phyloP scores from a whole-genome alignment of 345 rosid genomes.

The Eucalyptus shirleyi region DNA sequence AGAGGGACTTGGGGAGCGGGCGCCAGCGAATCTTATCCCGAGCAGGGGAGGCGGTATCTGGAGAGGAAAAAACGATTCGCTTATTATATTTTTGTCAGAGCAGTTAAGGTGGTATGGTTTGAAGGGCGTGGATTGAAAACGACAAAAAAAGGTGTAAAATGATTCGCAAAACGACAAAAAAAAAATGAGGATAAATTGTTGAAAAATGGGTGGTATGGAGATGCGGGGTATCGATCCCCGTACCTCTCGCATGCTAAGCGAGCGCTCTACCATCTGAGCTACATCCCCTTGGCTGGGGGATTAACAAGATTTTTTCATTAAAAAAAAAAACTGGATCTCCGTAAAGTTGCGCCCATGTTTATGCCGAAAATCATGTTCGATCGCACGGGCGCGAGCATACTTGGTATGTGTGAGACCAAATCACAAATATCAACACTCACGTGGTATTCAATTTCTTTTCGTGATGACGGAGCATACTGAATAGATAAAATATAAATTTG shows the following conservation, averaged over 20 bases:
- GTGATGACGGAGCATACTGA: fast-evolving
- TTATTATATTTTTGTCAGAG: background rate
- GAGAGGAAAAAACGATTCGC: background rate
- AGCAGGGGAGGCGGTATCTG: background rate
- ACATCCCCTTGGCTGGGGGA: slow-evolving; percentile 15
- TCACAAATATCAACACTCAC: background rate
- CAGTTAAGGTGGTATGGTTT: fast-evolving
- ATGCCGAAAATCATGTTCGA: background rate
- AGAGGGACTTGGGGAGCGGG: background rate
- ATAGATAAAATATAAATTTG: background rate
- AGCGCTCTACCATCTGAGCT: slow-evolving; percentile 76
- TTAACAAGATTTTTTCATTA: fast-evolving
- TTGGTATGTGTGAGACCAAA: too few species aligned
- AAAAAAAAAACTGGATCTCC: fast-evolving
- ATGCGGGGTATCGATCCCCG: slow-evolving; percentile 49
- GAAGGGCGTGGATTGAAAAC: background rate
- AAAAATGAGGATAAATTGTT: background rate
- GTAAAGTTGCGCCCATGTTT: background rate
- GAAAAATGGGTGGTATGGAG: background rate
- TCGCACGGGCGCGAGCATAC: background rate
- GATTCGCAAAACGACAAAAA: background rate
- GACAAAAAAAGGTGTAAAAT: background rate
- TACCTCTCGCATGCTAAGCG: slow-evolving; percentile 62
- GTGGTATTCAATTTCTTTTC: background rate
- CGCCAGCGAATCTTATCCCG: background rate